phyloP scores from a whole-genome alignment of 352 stramenopile species.

The Thraustochytrium sp. region DNA sequence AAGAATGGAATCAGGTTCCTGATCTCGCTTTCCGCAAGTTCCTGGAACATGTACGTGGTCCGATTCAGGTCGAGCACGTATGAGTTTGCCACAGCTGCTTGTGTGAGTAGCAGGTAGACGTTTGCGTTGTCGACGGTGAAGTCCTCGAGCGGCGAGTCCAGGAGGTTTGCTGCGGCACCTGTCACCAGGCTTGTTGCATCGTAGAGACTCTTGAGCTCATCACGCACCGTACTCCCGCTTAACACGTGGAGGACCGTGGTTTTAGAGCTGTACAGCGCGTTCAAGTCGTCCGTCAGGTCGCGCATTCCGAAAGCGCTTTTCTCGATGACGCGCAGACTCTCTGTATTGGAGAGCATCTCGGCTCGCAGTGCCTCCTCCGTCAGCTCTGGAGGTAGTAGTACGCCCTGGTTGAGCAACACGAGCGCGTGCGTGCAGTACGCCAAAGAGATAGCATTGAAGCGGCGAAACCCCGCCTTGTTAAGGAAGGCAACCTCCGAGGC shows the following conservation, averaged over 20 bases:
- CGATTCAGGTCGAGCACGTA: constrained; percentile 8
- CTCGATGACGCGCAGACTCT: neutral
- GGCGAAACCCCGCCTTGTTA: neutral
- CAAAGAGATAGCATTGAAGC: neutral
- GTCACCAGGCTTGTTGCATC: constrained; percentile 18
- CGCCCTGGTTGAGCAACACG: neutral
- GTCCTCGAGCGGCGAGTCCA: neutral
- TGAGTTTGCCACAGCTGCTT: neutral
- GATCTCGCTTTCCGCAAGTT: neutral
- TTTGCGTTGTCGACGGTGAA: constrained; percentile 19
- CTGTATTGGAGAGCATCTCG: neutral
- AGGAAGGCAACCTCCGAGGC: constrained; percentile 14
- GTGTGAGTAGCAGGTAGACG: constrained; percentile 3
- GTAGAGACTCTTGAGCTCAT: neutral
- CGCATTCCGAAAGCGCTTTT: neutral
- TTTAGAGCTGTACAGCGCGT: neutral
- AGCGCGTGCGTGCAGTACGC: constrained; percentile 17
- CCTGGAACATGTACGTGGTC: neutral
- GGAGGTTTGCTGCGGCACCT: neutral
- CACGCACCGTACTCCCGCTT: too few relatives aligned
- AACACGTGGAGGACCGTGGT: neutral
- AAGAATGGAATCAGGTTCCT: neutral
- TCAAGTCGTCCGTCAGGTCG: neutral
- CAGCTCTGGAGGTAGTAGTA: neutral
- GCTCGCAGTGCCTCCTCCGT: neutral